Conservation (phyloP, 208 protist species). For the Trypanosoma scelopori region DNA sequence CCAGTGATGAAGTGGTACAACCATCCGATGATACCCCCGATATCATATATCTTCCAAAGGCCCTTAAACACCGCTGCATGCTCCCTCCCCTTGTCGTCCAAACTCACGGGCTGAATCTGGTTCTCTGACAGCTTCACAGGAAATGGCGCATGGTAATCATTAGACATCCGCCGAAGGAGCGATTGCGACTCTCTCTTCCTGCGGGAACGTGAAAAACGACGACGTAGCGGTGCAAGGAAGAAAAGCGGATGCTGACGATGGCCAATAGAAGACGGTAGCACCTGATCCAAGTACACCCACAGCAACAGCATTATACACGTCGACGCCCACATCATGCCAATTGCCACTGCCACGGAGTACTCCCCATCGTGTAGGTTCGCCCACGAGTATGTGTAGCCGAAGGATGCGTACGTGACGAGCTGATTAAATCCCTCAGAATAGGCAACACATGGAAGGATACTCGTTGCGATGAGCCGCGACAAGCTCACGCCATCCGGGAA, state of each 20-base stretch:
- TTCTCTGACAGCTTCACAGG: constrained; percentile 40
- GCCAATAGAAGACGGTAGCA: constrained; percentile 66
- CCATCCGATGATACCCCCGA: constrained; percentile 59
- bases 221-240: constrained; percentile 54
- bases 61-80: constrained; percentile 46
- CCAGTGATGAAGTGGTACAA: constrained; percentile 71
- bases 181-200: constrained; percentile 21
- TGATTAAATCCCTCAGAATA: constrained; percentile 49
- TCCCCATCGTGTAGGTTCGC: constrained; percentile 31
- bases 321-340: constrained; percentile 82
- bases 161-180: background rate
- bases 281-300: constrained; percentile 82
- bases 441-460: constrained; percentile 62
- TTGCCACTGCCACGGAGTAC: constrained; percentile 48
- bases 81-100: constrained; percentile 31
- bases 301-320: constrained; percentile 66
- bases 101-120: constrained; percentile 25
- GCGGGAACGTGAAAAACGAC: constrained; percentile 25
- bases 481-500: constrained; percentile 58
- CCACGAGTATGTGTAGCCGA: constrained; percentile 45
- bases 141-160: background rate
- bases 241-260: constrained; percentile 64
- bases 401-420: constrained; percentile 57
- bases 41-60: constrained; percentile 63
- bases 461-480: constrained; percentile 40